phyloP scores from a whole-genome alignment of 1,139 yeast species.

The Pichia sp. region DNA sequence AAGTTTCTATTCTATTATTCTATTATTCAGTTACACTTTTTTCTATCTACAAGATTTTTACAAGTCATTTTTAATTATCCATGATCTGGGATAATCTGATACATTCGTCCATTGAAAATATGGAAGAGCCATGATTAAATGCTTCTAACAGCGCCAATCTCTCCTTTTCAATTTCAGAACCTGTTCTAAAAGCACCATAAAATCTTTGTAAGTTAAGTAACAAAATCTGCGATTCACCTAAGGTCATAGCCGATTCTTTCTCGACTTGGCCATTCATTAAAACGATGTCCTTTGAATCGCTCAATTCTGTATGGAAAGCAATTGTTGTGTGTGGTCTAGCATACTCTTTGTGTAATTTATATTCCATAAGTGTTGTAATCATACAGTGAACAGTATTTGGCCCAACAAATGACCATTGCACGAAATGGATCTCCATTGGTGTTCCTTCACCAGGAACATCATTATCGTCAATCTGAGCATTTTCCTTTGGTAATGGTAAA shows the following conservation, averaged over 20 bases:
- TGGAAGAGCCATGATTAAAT: constrained; percentile 61
- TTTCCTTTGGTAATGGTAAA: constrained; percentile 49
- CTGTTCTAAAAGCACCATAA: constrained; percentile 59
- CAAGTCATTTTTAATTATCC: constrained; percentile 41
- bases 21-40: too few species aligned
- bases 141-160: constrained; percentile 51
- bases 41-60: background rate
- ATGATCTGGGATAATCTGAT: constrained; percentile 66
- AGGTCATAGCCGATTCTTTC: constrained; percentile 51
- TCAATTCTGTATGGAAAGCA: constrained; percentile 77
- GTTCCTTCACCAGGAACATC: constrained; percentile 22
- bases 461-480: constrained; percentile 22
- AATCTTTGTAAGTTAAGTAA: constrained; percentile 80
- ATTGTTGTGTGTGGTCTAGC: constrained; percentile 94
- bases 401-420: constrained; percentile 92
- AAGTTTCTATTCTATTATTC: too few species aligned
- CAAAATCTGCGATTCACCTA: constrained; percentile 65
- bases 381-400: constrained; percentile 81
- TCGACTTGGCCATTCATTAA: constrained; percentile 88
- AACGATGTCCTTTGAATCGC: constrained; percentile 52
- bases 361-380: constrained; percentile 88
- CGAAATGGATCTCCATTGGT: constrained; percentile 73
- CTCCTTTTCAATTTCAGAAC: constrained; percentile 31
- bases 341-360: constrained; percentile 80
- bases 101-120: constrained; percentile 58